A percentile compares a stretch with the other conserved stretches of the same genome.
Evolutionary conservation across 176 grass and related monocot species (phyloP).

Genomic region (Eragrostis nindensis): DNA sequence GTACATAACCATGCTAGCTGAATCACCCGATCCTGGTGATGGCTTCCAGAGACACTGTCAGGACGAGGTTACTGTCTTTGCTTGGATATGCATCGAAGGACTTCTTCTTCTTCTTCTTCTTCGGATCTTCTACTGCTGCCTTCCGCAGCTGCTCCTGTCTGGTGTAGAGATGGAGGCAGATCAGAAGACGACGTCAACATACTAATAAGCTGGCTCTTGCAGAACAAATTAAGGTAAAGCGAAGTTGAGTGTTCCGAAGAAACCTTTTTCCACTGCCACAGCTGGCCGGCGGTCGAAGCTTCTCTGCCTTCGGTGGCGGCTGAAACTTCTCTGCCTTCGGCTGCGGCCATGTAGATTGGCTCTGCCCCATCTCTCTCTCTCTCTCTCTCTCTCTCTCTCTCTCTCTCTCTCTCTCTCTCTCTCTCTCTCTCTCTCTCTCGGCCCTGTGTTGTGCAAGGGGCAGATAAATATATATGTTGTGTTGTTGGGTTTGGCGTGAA

Average conservation of each 20-base stretch:
- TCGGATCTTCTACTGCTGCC: background rate
- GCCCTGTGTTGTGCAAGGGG: background rate
- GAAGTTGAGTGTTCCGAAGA: no score
- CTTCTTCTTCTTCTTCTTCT: background rate
- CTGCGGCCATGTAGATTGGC: background rate
- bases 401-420: no score
- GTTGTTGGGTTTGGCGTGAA: background rate
- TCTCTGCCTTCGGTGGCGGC: background rate
- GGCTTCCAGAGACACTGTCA: background rate
- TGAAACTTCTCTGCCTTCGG: background rate
- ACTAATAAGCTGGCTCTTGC: background rate
- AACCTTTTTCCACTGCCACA: background rate
- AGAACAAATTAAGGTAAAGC: background rate
- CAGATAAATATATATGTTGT: background rate
- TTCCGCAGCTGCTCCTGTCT: background rate
- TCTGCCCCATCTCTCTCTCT: constrained; percentile 5
- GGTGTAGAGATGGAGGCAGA: background rate
- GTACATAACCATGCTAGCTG: background rate
- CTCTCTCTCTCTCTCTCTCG: no score
- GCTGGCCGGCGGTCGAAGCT: background rate
- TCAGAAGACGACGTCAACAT: no score
- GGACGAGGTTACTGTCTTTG: background rate
- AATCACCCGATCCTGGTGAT: background rate
- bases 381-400: background rate
- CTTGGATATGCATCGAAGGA: background rate